Evolutionary conservation across 2,329 filamentous ascomycete species (phyloP).

Genomic region (Neoscytalidium dimidiatum): DNA sequence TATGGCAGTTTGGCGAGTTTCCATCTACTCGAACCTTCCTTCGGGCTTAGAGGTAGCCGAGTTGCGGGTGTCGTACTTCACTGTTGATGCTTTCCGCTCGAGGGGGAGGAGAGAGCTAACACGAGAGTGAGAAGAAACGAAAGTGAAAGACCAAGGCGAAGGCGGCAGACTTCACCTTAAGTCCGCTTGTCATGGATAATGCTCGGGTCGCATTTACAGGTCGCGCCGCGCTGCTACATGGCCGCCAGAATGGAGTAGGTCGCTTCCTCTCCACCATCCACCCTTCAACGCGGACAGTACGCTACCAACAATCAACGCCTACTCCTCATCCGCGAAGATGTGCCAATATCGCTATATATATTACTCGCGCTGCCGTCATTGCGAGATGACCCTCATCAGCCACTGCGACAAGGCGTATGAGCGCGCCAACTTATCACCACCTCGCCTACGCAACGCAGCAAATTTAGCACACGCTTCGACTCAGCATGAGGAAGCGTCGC

Average conservation of each 20-base stretch:
- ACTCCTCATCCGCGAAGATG: constrained; percentile 28
- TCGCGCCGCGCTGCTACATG: neutral
- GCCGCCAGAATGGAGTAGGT: neutral
- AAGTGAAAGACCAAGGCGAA: neutral
- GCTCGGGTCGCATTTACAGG: neutral
- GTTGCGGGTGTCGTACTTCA: no score
- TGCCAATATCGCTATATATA: constrained; percentile 39
- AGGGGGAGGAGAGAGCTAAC: neutral
- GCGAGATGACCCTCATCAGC: constrained; percentile 30
- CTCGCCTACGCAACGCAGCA: neutral
- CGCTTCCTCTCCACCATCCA: neutral
- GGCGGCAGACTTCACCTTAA: neutral
- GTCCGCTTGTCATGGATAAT: neutral
- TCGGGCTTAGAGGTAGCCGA: no score
- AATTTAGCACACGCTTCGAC: neutral
- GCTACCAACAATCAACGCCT: neutral
- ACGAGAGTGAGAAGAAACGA: neutral
- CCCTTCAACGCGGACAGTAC: neutral
- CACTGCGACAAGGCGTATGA: constrained; percentile 30
- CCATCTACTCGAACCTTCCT: no score
- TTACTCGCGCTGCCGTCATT: constrained; percentile 35
- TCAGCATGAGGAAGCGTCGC: neutral
- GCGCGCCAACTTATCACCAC: neutral
- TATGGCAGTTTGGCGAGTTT: no score
- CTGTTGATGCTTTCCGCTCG: no score